Evolutionary conservation across 139 green algal species (phyloP).

Genomic region (Klebsormidium nitens): DNA sequence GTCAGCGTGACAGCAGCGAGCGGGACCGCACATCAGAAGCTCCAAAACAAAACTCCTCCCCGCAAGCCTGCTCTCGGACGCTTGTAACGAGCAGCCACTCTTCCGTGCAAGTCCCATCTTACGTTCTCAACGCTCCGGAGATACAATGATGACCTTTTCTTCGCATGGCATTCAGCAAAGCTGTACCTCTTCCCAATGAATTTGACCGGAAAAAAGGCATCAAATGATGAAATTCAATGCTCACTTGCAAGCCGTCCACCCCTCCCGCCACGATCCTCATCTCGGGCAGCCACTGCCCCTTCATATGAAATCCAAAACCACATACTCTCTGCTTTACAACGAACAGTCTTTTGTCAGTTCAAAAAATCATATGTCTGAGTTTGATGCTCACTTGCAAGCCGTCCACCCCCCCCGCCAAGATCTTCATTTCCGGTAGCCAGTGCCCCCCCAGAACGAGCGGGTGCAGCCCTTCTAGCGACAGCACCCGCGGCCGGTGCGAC

Average conservation of each 20-base stretch:
- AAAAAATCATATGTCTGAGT: too few relatives aligned
- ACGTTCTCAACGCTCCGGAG: too few relatives aligned
- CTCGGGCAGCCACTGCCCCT: neutral
- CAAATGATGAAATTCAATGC: neutral
- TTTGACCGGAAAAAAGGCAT: too few relatives aligned
- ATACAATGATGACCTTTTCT: too few relatives aligned
- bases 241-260: neutral
- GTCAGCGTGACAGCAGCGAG: too few relatives aligned
- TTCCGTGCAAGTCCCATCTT: too few relatives aligned
- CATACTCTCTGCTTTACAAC: neutral
- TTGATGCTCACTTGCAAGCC: slow-evolving; percentile 37
- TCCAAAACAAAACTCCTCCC: too few relatives aligned
- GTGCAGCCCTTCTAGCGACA: slow-evolving; percentile 58
- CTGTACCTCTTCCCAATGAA: too few relatives aligned
- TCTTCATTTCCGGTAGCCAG: slow-evolving; percentile 64
- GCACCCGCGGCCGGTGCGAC: slow-evolving; percentile 47
- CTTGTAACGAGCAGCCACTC: too few relatives aligned
- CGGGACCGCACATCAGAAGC: too few relatives aligned
- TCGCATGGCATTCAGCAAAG: too few relatives aligned
- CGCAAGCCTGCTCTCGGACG: too few relatives aligned
- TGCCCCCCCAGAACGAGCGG: slow-evolving; percentile 50
- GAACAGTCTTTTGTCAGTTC: neutral
- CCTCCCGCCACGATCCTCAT: neutral
- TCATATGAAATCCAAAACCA: neutral
- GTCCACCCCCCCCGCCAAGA: slow-evolving; percentile 49